phyloP scores from a whole-genome alignment of 208 protist species.

The Acanthamoeba royreba region DNA sequence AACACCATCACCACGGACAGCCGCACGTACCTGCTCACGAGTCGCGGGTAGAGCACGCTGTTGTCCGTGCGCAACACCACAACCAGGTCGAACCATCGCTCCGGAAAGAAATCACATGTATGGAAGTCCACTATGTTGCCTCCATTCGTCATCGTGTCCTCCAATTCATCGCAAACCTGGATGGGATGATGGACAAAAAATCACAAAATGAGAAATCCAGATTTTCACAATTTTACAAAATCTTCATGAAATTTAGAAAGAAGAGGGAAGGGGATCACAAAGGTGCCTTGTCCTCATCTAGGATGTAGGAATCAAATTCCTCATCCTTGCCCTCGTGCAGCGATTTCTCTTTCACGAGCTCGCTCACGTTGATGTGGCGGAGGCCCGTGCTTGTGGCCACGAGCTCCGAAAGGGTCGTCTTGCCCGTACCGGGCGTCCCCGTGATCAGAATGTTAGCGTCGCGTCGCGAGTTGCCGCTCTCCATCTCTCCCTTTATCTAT shows the following conservation, averaged over 20 bases:
- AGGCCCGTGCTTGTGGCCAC: constrained; percentile 73
- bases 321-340: constrained; percentile 91
- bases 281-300: constrained; percentile 90
- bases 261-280: background rate
- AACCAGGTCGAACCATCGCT: constrained; percentile 96
- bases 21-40: constrained; percentile 73
- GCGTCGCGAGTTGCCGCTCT: background rate
- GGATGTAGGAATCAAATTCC: constrained; percentile 89
- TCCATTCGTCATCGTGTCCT: constrained; percentile 87
- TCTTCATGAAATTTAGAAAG: background rate
- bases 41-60: constrained; percentile 88
- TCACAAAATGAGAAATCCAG: background rate
- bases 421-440: constrained; percentile 95
- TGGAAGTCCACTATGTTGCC: constrained; percentile 95
- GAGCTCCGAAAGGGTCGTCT: constrained; percentile 89
- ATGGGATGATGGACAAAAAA: background rate
- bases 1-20: background rate
- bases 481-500: background rate
- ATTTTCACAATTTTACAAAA: background rate
- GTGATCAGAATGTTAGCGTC: constrained; percentile 72
- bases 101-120: constrained; percentile 94
- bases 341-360: constrained; percentile 88
- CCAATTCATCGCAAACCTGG: constrained; percentile 91
- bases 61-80: constrained; percentile 92
- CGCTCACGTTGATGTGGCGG: constrained; percentile 70